Evolutionary conservation across 2,329 filamentous ascomycete species (phyloP).

Genomic region (Tympanopsis confertula): DNA sequence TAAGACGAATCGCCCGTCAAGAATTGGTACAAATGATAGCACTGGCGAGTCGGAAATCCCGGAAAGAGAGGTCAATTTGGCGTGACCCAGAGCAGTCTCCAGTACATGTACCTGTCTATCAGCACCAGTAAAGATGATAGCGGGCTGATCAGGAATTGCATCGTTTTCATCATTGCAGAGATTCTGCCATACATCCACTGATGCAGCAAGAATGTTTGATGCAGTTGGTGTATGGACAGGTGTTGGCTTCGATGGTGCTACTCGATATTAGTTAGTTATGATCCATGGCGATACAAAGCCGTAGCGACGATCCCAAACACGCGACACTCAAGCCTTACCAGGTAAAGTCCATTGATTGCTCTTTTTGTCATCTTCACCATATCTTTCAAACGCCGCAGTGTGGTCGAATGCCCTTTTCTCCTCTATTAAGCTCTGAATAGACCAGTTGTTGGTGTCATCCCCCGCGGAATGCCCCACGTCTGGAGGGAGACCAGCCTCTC

Average conservation of each 20-base stretch:
- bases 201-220: conserved; percentile 39
- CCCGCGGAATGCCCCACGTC: conserved; percentile 27
- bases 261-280: conserved; percentile 6
- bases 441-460: conserved; percentile 26
- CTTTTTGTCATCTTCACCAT: conserved; percentile 27
- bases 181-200: conserved; percentile 23
- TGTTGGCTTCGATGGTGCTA: conserved; percentile 31
- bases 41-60: conserved; percentile 26
- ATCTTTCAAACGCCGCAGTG: conserved; percentile 40
- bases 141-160: conserved; percentile 7
- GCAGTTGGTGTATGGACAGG: conserved; percentile 28
- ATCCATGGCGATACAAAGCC: too few species aligned
- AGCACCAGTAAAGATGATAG: conserved; percentile 30
- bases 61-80: conserved; percentile 11
- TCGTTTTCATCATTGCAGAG: conserved; percentile 6
- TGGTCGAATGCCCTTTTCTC: conserved; percentile 48
- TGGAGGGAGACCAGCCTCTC: conserved; percentile 38
- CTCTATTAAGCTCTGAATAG: conserved; percentile 45
- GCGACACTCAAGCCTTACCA: conserved; percentile 24
- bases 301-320: too few species aligned
- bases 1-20: conserved; percentile 28
- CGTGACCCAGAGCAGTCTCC: conserved; percentile 9
- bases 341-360: conserved; percentile 30
- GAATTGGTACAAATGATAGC: conserved; percentile 32
- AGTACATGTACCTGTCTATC: conserved; percentile 35